Evolutionary conservation across 1,139 yeast species (phyloP), one percentile per base, ranked within the genome.

Genomic region (Blastobotrys arbuscula): DNA sequence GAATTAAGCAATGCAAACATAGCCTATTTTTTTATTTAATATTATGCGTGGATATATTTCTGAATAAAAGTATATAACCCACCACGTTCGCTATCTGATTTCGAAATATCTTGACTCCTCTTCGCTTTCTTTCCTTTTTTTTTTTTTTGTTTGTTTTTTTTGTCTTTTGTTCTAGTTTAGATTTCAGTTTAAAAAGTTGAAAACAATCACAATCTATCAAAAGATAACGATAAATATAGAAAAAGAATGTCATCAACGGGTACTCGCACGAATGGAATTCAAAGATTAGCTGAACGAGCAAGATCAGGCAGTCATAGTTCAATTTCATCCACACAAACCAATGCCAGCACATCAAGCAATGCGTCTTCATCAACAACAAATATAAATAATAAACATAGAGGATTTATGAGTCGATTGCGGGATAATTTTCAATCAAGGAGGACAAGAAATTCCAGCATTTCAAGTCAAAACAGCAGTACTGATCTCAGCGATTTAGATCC

Each of bases 221-320:
- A 34, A 16, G 10, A 34, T 2, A 19, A 6, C 18, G 3, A 34
- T 34, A 34, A 34, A 18, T 4, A 34, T 4, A 6, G 3, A 34
- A 2, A 34, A 16, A 28, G 13, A 28, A 28, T 28, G 31, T 24
- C 28, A 24, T 24, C 10, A 24, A n/a, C 31, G 20, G 21, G 18
- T 7, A 3, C 20, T 2, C 12, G 38, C 18, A 15, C 38, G 9
- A n/a, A 3, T 34, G 18, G 10, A 4, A 34, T 28, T 28, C 16
- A 21, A 19, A 18, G 39, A 19, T 19, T 36, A n/a, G 39, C 39
- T 20, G 39, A 36, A 19, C 24, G 39, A 12, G 39, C 24, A 36
- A 16, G 39, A 36, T 36, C 39, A 19, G 39, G 39, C 15, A 36
- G 39, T 19, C 39, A 36, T 13, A 36, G 39, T 19, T 36, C 39